Evolutionary conservation across 768 basidiomycete species (phyloP).

Genomic region (Asterophora lycoperdoides): DNA sequence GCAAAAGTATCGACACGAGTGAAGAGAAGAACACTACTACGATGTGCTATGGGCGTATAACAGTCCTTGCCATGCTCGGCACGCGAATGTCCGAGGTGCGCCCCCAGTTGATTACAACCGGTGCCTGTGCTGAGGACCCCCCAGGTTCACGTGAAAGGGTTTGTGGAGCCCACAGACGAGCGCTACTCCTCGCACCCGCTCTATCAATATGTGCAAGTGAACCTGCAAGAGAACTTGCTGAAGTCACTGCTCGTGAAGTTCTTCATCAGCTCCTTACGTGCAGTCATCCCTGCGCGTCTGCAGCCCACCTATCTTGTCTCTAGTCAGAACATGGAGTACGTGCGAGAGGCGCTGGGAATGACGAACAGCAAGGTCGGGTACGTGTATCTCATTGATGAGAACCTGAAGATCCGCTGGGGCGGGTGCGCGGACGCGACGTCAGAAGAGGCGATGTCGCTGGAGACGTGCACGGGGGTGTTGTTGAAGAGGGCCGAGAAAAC

Average conservation of each 20-base stretch:
- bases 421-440: constrained; percentile 79
- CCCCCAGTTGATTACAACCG: neutral
- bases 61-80: constrained; percentile 77
- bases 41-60: constrained; percentile 71
- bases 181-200: constrained; percentile 51
- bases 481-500: constrained; percentile 50
- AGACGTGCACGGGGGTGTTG: constrained; percentile 66
- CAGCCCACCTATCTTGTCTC: constrained; percentile 78
- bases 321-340: constrained; percentile 79
- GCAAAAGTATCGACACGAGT: constrained; percentile 57
- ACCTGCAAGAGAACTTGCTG: constrained; percentile 90
- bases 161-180: constrained; percentile 51
- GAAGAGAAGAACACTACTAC: constrained; percentile 68
- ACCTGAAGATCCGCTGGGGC: constrained; percentile 86
- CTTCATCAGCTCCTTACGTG: constrained; percentile 72
- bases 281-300: constrained; percentile 55
- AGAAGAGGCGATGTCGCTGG: constrained; percentile 67
- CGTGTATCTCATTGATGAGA: constrained; percentile 85
- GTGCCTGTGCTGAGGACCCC: neutral
- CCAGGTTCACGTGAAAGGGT: constrained; percentile 72
- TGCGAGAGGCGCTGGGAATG: constrained; percentile 82
- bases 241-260: constrained; percentile 88
- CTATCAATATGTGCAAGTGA: constrained; percentile 80
- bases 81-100: constrained; percentile 84
- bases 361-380: constrained; percentile 90